Evolutionary conservation across 495 filamentous ascomycete genomes (phyloP).

Genomic region (Cudoniella acicularis): DNA sequence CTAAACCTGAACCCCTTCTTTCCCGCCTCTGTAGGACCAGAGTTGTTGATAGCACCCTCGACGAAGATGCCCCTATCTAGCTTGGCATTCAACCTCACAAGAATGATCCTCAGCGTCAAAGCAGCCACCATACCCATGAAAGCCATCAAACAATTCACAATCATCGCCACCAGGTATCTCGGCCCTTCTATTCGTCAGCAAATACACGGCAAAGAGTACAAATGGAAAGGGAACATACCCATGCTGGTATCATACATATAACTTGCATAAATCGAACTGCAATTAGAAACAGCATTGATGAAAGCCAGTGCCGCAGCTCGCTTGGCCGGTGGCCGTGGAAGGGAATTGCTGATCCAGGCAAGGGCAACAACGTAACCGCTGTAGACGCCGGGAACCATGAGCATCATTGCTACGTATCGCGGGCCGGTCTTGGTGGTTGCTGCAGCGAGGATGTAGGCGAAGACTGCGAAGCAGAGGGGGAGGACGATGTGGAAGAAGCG

Average conservation of each 20-base stretch:
- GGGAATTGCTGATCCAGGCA: constrained; percentile 74
- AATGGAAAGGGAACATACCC: background rate
- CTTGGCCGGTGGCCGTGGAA: constrained; percentile 82
- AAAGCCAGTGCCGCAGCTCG: constrained; percentile 75
- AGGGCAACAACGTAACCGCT: constrained; percentile 70
- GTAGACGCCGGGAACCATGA: constrained; percentile 68
- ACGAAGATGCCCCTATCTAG: constrained; percentile 51
- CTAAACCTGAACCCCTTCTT: constrained; percentile 63
- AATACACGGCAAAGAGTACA: constrained; percentile 11
- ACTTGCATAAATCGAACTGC: constrained; percentile 67
- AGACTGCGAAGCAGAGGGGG: constrained; percentile 64
- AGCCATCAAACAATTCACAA: constrained; percentile 66
- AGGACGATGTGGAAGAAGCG: constrained; percentile 72
- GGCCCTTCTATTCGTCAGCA: constrained; percentile 37
- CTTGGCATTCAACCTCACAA: constrained; percentile 69
- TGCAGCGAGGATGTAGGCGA: constrained; percentile 73
- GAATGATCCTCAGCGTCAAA: constrained; percentile 58
- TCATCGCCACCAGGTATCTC: constrained; percentile 63
- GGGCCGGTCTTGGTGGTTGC: constrained; percentile 60
- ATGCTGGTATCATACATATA: constrained; percentile 63
- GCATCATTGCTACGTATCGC: constrained; percentile 78
- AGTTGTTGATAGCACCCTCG: constrained; percentile 46
- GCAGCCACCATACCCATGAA: constrained; percentile 64
- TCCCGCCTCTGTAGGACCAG: constrained; percentile 49
- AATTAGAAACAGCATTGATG: constrained; percentile 79